Evolutionary conservation across 2,329 filamentous ascomycete genomes (phyloP), one percentile per base, ranked within the genome.

Genomic region (Biscogniauxia marginata): DNA sequence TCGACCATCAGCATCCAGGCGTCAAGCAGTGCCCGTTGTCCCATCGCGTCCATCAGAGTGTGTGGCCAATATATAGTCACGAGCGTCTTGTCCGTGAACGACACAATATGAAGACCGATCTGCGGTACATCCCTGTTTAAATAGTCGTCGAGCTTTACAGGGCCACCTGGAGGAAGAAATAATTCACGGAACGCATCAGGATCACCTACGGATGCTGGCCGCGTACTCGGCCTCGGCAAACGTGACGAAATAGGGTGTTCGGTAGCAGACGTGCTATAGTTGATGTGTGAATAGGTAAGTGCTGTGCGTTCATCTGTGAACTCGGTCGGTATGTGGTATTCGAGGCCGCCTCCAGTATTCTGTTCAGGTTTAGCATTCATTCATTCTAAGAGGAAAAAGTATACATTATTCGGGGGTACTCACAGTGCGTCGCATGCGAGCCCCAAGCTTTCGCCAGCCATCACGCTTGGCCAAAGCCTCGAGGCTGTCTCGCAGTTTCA

Each of bases 81-180:
- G 0, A 78, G 61, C 0, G 78, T 81, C 2, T 69, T 68, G 55
- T 80, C 72, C 3, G 60, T 64, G 60, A 80, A 79, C 0, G 73
- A 70, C 0, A 74, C 70, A 25, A 80, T 65, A 50, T 76, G 74
- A 2, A 80, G 64, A 2, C 71, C 71, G 0, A 80, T 61, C 55
- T 75, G 70, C 0, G 77, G 77, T 7, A 56, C 64, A 54, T 79
- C 76, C 4, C 63, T 46, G 24, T 61, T 58, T 0, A 77, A 52
- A 56, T 73, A 78, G 55, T 78, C 74, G 4, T 68, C 58, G 4
- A 75, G 56, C 43, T 61, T 61, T 11, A 46, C 59, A 1, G 72
- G 73, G 2, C 52, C 58, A 6, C 54, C 58, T 1, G 57, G 50
- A 6, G 58, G 46, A 5, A 58, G 57, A 18, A 61, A 55, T 23